Evolutionary conservation across 148 eudicot genomes (phyloP).

Genomic region (Camellia lanceoleosa): DNA sequence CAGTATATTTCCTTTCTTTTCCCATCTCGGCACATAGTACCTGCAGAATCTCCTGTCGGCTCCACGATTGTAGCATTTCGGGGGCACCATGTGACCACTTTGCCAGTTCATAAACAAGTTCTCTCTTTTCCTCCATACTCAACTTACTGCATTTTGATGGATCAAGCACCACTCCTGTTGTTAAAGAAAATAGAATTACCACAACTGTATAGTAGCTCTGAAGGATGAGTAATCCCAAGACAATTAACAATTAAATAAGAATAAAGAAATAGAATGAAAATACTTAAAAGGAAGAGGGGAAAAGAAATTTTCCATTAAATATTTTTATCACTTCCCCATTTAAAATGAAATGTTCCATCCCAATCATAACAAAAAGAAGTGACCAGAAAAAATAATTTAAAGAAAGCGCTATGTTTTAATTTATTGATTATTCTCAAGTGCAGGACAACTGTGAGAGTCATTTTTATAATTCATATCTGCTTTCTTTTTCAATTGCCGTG

Average conservation of each 20-base stretch:
- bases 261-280: not conserved
- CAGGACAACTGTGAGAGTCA: conserved; percentile 4
- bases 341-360: not conserved
- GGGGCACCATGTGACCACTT: conserved; percentile 66
- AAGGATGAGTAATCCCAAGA: not conserved
- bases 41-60: conserved; percentile 77
- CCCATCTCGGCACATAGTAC: conserved; percentile 81
- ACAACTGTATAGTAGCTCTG: not conserved
- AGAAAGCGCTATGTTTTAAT: conserved; percentile 2
- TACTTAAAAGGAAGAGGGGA: not conserved
- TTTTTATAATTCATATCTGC: not conserved
- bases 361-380: not conserved
- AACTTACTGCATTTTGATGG: conserved; percentile 58
- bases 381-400: not conserved
- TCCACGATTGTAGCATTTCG: conserved; percentile 72
- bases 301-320: not conserved
- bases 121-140: conserved; percentile 73
- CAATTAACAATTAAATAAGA: not conserved
- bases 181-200: conserved; percentile 13
- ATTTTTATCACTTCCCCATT: not conserved
- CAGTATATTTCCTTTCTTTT: conserved; percentile 87
- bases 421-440: not conserved
- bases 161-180: conserved; percentile 52
- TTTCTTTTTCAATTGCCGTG: not conserved
- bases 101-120: conserved; percentile 64